Percentiles rank a stretch among this genome's conserved stretches.
Conservation (phyloP, 805 yeast genomes). For the Ogataea corticis region DNA sequence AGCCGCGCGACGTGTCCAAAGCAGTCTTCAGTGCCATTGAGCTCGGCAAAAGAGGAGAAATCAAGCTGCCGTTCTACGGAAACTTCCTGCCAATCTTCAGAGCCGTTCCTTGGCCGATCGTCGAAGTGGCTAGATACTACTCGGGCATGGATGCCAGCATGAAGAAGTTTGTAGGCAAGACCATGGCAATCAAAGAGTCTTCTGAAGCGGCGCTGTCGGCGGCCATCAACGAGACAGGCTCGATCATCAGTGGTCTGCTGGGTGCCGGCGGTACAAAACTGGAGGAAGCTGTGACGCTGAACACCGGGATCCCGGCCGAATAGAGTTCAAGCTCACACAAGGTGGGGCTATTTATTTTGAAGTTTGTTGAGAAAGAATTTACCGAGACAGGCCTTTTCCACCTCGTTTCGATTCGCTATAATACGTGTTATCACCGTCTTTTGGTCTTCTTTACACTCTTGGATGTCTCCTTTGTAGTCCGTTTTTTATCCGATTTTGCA, state of each 20-base stretch:
- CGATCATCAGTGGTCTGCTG: slow-evolving; percentile 20
- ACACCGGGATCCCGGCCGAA: background rate
- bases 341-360: too few species aligned
- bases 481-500: slow-evolving; percentile 45
- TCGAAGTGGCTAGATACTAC: slow-evolving; percentile 49
- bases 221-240: slow-evolving; percentile 22
- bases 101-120: slow-evolving; percentile 70
- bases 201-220: slow-evolving; percentile 20
- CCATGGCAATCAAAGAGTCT: slow-evolving; percentile 18
- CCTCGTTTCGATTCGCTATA: too few species aligned
- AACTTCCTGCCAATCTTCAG: slow-evolving; percentile 71
- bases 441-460: slow-evolving; percentile 14
- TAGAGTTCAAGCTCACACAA: too few species aligned
- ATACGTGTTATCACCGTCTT: slow-evolving; percentile 8
- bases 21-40: slow-evolving; percentile 56
- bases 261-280: slow-evolving; percentile 12
- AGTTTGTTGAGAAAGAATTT: too few species aligned
- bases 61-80: slow-evolving; percentile 76
- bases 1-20: slow-evolving; percentile 64
- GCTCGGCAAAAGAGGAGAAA: slow-evolving; percentile 64
- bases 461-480: slow-evolving; percentile 34
- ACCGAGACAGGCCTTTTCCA: too few species aligned
- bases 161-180: slow-evolving; percentile 33
- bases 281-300: slow-evolving; percentile 6
- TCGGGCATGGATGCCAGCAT: slow-evolving; percentile 67